phyloP scores from a whole-genome alignment of 2,329 filamentous ascomycete species.

The Lasiodiplodia sp. region DNA sequence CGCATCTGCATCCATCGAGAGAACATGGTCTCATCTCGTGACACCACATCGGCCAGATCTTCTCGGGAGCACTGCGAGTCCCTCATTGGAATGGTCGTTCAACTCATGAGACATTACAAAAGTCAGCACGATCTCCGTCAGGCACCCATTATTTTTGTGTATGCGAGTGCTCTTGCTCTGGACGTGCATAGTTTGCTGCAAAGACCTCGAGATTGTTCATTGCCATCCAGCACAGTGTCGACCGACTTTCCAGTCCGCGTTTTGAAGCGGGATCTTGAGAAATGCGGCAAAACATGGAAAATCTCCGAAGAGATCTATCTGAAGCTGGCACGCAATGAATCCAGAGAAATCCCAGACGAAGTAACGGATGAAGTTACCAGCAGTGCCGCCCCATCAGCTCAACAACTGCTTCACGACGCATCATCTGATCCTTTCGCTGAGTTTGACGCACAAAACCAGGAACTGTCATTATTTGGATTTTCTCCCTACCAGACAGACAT shows the following conservation, averaged over 20 bases:
- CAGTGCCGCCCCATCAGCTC: too few species aligned
- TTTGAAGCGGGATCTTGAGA: background rate
- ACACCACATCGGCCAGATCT: background rate
- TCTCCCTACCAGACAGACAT: background rate
- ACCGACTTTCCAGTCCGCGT: background rate
- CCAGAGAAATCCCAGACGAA: too few species aligned
- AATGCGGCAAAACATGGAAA: background rate
- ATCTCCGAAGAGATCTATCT: background rate
- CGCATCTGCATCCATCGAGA: background rate
- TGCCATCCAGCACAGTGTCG: background rate
- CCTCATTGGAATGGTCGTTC: background rate
- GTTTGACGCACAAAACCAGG: background rate
- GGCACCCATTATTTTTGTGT: constrained; percentile 1
- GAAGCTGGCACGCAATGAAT: background rate
- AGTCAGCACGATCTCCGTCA: background rate
- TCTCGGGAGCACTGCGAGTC: background rate
- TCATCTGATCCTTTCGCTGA: background rate
- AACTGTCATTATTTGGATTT: background rate
- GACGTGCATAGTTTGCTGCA: background rate
- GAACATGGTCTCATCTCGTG: background rate
- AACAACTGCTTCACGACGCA: background rate
- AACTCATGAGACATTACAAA: background rate
- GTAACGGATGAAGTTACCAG: too few species aligned
- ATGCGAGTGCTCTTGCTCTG: background rate
- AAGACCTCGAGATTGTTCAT: background rate